Evolutionary conservation across 2,329 filamentous ascomycete species (phyloP).

Genomic region (Clarireedia sp.): DNA sequence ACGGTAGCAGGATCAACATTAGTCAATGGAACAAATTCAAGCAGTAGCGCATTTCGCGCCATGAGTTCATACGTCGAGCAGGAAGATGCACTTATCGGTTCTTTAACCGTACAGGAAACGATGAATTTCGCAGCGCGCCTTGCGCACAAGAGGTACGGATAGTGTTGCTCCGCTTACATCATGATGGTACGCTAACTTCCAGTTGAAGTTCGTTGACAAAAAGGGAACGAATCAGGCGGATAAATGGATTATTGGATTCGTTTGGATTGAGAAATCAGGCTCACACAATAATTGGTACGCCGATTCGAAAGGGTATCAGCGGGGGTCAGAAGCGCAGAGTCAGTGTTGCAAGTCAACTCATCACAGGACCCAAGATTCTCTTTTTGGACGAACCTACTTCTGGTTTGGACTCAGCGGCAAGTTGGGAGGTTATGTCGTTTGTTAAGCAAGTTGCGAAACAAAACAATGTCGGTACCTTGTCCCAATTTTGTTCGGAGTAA

Average conservation of each 20-base stretch:
- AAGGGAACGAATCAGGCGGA: slow-evolving; percentile 51
- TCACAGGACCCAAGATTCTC: slow-evolving; percentile 56
- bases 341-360: slow-evolving; percentile 71
- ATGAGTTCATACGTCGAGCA: slow-evolving; percentile 79
- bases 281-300: slow-evolving; percentile 69
- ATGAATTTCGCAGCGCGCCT: slow-evolving; percentile 70
- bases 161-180: neutral
- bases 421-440: slow-evolving; percentile 60
- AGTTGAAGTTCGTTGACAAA: slow-evolving; percentile 33
- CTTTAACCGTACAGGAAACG: slow-evolving; percentile 73
- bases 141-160: slow-evolving; percentile 43
- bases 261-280: slow-evolving; percentile 68
- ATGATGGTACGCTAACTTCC: neutral
- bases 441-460: slow-evolving; percentile 34
- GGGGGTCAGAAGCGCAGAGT: slow-evolving; percentile 79
- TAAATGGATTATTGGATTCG: slow-evolving; percentile 57
- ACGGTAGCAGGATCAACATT: slow-evolving; percentile 47
- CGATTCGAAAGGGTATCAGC: slow-evolving; percentile 73
- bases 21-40: slow-evolving; percentile 54
- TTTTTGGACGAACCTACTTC: slow-evolving; percentile 86
- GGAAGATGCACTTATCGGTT: slow-evolving; percentile 76
- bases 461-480: slow-evolving; percentile 47
- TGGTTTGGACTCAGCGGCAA: slow-evolving; percentile 63
- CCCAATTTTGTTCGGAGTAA: neutral
- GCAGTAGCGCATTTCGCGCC: slow-evolving; percentile 49